Evolutionary conservation across 1,284 basidiomycete species (phyloP).

Genomic region (Papiliotrema nemorosa): DNA sequence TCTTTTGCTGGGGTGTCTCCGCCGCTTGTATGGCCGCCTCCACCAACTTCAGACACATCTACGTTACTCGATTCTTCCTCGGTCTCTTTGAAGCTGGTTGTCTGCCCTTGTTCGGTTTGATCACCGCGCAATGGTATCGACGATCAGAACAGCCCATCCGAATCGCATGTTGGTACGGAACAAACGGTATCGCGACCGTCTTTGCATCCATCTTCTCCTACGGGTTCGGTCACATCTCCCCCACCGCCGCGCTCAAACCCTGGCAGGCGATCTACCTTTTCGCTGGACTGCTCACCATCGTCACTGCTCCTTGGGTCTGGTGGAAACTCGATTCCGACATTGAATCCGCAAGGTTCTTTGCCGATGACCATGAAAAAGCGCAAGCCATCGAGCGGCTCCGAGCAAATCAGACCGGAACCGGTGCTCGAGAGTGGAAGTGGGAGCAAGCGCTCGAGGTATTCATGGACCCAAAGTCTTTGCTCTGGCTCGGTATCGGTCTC

Average conservation of each 20-base stretch:
- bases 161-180: constrained; percentile 38
- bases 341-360: constrained; percentile 32
- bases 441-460: constrained; percentile 43
- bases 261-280: constrained; percentile 45
- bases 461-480: constrained; percentile 43
- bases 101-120: constrained; percentile 23
- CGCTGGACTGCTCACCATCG: constrained; percentile 43
- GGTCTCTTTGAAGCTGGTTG: constrained; percentile 36
- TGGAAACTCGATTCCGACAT: constrained; percentile 39
- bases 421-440: constrained; percentile 44
- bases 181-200: constrained; percentile 27
- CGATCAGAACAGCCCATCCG: constrained; percentile 37
- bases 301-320: constrained; percentile 40
- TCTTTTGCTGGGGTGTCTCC: constrained; percentile 27
- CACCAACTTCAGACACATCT: constrained; percentile 12
- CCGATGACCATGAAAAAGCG: constrained; percentile 33
- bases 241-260: neutral
- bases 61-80: constrained; percentile 33
- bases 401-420: constrained; percentile 41
- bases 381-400: constrained; percentile 42
- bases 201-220: constrained; percentile 29
- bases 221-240: constrained; percentile 20
- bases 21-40: constrained; percentile 13
- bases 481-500: constrained; percentile 44
- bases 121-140: constrained; percentile 37